Evolutionary conservation across 2,329 filamentous ascomycete genomes (phyloP).

Genomic region (Phaeomoniella chlamydospora): DNA sequence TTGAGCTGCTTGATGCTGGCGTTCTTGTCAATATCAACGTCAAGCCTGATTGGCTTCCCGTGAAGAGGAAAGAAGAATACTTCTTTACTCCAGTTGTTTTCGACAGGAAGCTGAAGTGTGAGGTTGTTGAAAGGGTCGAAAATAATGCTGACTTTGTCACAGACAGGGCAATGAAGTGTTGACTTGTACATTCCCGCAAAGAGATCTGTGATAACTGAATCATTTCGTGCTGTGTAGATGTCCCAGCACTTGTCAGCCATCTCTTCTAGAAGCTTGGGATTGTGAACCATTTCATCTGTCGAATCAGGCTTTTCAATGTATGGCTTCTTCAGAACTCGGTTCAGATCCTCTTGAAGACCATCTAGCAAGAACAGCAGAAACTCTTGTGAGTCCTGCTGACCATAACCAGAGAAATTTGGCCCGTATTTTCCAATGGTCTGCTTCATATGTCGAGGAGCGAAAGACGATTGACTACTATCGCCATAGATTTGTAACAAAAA

Average conservation of each 20-base stretch:
- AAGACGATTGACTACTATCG: constrained; percentile 48
- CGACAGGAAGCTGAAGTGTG: constrained; percentile 77
- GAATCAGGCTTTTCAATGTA: constrained; percentile 97
- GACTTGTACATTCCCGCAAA: constrained; percentile 99
- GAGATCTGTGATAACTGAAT: constrained; percentile 87
- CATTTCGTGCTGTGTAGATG: constrained; percentile 82
- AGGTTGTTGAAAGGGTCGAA: constrained; percentile 96
- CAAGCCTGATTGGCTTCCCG: constrained; percentile 54
- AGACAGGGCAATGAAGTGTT: constrained; percentile 79
- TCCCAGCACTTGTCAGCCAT: constrained; percentile 84
- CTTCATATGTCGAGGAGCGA: constrained; percentile 73
- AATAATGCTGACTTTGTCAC: constrained; percentile 92
- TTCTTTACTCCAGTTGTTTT: constrained; percentile 63
- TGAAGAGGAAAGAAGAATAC: constrained; percentile 68
- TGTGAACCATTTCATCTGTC: constrained; percentile 84
- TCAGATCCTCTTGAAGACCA: constrained; percentile 87
- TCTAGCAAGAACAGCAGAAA: constrained; percentile 92
- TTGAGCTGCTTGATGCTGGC: constrained; percentile 41
- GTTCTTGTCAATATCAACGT: constrained; percentile 61
- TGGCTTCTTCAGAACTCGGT: constrained; percentile 85
- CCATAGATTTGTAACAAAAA: constrained; percentile 69
- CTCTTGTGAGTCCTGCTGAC: constrained; percentile 94
- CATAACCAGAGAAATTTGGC: constrained; percentile 80
- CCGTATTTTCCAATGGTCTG: constrained; percentile 65
- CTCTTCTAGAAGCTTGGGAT: constrained; percentile 63